These are phyloP conservation scores for Jackrogersella multiformis DNA, from an alignment of 495 filamentous ascomycete genomes.

Conservation along the genomic window DNA sequence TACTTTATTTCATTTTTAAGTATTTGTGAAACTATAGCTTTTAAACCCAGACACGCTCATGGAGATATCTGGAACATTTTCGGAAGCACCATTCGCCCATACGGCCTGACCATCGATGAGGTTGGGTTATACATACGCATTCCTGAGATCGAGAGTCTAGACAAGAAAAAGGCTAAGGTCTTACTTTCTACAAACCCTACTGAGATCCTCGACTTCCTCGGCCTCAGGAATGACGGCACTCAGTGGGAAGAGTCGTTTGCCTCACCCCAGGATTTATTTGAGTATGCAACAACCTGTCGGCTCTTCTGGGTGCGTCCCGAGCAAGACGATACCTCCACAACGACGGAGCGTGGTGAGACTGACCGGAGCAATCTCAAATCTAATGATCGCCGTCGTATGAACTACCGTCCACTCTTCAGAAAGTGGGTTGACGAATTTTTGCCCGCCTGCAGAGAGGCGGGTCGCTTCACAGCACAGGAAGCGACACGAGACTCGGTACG, in stretches of 20 bases:
- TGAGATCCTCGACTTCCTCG: slow-evolving; percentile 66
- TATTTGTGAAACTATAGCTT: no score
- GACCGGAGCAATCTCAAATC: slow-evolving; percentile 55
- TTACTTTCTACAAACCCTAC: slow-evolving; percentile 64
- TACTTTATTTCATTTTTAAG: not conserved
- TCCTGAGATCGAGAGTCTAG: slow-evolving; percentile 65
- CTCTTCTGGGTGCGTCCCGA: slow-evolving; percentile 57
- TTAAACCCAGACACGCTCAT: slow-evolving; percentile 54
- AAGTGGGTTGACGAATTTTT: slow-evolving; percentile 65
- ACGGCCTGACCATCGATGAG: slow-evolving; percentile 71
- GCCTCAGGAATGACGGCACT: slow-evolving; percentile 52
- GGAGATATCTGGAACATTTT: slow-evolving; percentile 74
- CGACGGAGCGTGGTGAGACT: slow-evolving; percentile 27
- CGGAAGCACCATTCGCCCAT: slow-evolving; percentile 65
- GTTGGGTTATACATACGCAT: slow-evolving; percentile 67
- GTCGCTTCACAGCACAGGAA: slow-evolving; percentile 25
- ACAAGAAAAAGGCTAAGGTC: slow-evolving; percentile 64
- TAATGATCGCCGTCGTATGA: slow-evolving; percentile 61
- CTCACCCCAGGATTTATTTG: slow-evolving; percentile 63
- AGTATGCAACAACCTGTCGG: slow-evolving; percentile 59
- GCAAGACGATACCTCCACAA: not conserved
- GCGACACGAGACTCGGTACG: slow-evolving; percentile 46
- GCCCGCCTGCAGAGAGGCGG: slow-evolving; percentile 52
- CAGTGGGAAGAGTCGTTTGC: slow-evolving; percentile 59
- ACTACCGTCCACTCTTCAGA: slow-evolving; percentile 56